These are phyloP conservation scores for Blumeriella jaapii DNA, from an alignment of 2,329 filamentous ascomycete genomes.

Conservation along the genomic window DNA sequence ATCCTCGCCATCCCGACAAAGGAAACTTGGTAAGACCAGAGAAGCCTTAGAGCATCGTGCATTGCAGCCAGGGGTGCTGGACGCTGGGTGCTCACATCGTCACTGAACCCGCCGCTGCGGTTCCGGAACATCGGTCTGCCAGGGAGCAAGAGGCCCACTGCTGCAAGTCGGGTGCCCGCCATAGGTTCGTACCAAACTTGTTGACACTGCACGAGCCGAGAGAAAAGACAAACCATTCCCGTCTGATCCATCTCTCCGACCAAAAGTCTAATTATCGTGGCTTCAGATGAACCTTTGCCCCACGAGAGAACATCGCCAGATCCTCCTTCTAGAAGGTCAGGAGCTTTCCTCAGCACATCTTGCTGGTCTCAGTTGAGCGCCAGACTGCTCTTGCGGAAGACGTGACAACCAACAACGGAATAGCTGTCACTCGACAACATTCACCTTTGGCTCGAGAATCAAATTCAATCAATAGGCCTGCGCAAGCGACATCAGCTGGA, in stretches of 20 bases:
- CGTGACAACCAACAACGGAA: neutral
- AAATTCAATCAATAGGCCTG: neutral
- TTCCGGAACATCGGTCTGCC: slow-evolving; percentile 22
- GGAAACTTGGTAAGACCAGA: slow-evolving; percentile 14
- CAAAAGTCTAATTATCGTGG: slow-evolving; percentile 17
- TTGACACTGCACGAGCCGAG: slow-evolving; percentile 19
- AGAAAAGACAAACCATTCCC: slow-evolving; percentile 25
- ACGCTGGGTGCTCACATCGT: slow-evolving; percentile 21
- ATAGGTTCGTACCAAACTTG: slow-evolving; percentile 29
- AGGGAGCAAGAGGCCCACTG: slow-evolving; percentile 17
- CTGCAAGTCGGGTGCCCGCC: slow-evolving; percentile 26
- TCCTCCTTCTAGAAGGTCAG: slow-evolving; percentile 24
- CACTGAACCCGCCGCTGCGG: slow-evolving; percentile 17
- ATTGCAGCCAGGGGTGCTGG: slow-evolving; percentile 17
- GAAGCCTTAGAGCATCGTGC: slow-evolving; percentile 17
- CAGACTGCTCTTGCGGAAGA: slow-evolving; percentile 4
- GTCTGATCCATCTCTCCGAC: slow-evolving; percentile 21
- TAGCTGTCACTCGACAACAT: neutral
- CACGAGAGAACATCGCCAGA: slow-evolving; percentile 19
- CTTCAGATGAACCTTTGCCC: slow-evolving; percentile 21
- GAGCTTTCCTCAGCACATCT: slow-evolving; percentile 12
- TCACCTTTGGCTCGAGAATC: neutral
- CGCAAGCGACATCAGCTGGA: neutral
- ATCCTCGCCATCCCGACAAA: slow-evolving; percentile 21
- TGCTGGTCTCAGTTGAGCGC: slow-evolving; percentile 18